Evolutionary conservation across 2,329 filamentous ascomycete species (phyloP).

Genomic region (Ophiostoma novo-ulmi): DNA sequence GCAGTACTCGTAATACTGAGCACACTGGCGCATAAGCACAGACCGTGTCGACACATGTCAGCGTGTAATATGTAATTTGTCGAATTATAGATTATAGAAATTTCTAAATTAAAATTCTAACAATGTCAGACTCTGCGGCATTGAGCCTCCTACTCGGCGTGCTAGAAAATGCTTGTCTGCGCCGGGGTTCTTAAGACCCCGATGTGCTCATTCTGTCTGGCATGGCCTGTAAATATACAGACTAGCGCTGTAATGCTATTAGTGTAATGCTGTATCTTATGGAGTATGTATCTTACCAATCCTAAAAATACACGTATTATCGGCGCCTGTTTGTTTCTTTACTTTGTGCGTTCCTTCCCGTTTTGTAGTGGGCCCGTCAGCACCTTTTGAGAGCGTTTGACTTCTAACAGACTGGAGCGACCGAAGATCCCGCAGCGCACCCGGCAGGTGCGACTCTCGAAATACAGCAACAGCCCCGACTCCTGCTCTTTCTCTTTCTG

Average conservation of each 20-base stretch:
- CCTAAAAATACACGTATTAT: background rate
- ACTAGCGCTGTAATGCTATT: background rate
- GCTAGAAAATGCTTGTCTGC: background rate
- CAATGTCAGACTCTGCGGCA: no score
- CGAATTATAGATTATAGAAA: background rate
- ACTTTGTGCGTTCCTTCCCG: background rate
- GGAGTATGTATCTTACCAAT: no score
- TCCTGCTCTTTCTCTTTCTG: background rate
- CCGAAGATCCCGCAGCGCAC: conserved; percentile 11
- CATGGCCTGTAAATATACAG: background rate
- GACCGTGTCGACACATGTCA: background rate
- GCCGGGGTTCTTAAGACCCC: conserved; percentile 2
- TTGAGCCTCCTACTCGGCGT: background rate
- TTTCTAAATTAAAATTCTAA: no score
- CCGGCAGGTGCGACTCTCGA: background rate
- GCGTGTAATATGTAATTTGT: background rate
- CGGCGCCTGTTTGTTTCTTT: background rate
- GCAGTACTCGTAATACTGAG: background rate
- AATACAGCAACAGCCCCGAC: conserved; percentile 11
- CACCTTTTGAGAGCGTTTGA: background rate
- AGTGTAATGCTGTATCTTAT: background rate
- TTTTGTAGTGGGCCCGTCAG: background rate
- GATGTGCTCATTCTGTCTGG: background rate
- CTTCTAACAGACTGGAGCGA: background rate
- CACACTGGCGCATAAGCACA: background rate